A percentile compares a stretch with the other conserved stretches of the same genome.
phyloP scores from a whole-genome alignment of 192 early-diverging fungal genomes.

The Mortierella hygrophila region DNA sequence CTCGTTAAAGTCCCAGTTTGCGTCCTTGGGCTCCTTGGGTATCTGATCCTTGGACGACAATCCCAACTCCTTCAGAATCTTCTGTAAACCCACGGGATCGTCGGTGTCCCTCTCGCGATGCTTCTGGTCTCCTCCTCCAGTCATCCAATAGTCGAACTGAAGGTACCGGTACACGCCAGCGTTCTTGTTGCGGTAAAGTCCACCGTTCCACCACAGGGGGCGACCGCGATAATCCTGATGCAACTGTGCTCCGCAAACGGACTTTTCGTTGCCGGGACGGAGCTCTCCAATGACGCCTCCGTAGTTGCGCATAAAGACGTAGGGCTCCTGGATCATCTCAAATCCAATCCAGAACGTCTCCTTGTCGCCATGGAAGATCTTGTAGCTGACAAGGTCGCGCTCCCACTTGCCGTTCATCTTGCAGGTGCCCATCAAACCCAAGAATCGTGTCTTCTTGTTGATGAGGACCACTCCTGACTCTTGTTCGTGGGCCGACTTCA shows the following conservation, averaged over 20 bases:
- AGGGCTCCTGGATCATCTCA: slow-evolving; percentile 70
- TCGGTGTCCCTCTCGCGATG: slow-evolving; percentile 30
- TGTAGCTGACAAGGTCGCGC: slow-evolving; percentile 63
- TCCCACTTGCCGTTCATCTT: slow-evolving; percentile 66
- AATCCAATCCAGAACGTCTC: slow-evolving; percentile 79
- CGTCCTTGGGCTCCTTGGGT: slow-evolving; percentile 23
- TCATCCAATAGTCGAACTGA: slow-evolving; percentile 56
- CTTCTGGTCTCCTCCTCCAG: slow-evolving; percentile 43
- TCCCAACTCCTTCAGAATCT: slow-evolving; percentile 28
- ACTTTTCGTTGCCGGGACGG: slow-evolving; percentile 35
- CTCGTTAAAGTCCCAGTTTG: slow-evolving; percentile 39
- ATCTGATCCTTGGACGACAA: slow-evolving; percentile 21
- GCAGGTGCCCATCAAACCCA: slow-evolving; percentile 68
- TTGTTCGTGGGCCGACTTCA: slow-evolving; percentile 64
- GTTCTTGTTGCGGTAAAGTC: slow-evolving; percentile 62
- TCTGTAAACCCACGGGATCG: slow-evolving; percentile 11
- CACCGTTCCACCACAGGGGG: slow-evolving; percentile 68
- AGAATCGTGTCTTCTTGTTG: slow-evolving; percentile 62
- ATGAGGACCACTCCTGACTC: slow-evolving; percentile 73
- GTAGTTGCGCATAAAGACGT: slow-evolving; percentile 61
- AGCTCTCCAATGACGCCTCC: slow-evolving; percentile 67
- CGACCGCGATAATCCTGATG: slow-evolving; percentile 53
- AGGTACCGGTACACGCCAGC: slow-evolving; percentile 49
- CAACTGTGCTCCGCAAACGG: slow-evolving; percentile 63
- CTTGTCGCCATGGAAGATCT: slow-evolving; percentile 71